phyloP scores from a whole-genome alignment of 23 red algal species.

The Gracilaria gracilis region DNA sequence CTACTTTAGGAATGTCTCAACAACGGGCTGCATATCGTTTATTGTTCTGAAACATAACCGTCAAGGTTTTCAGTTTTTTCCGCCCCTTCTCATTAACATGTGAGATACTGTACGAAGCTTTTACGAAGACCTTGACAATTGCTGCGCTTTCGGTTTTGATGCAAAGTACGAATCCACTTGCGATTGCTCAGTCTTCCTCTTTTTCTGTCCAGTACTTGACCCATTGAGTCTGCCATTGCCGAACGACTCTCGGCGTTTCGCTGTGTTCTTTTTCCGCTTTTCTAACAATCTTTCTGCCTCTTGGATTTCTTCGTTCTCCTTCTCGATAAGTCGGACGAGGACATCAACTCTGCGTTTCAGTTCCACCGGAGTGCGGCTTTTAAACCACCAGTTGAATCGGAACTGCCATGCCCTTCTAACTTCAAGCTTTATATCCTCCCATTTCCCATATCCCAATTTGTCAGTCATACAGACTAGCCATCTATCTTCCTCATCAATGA shows the following conservation, averaged over 20 bases:
- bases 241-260: constrained; percentile 50
- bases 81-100: neutral
- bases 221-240: constrained; percentile 24
- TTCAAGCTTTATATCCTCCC: constrained; percentile 96
- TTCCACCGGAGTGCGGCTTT: constrained; percentile 91
- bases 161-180: constrained; percentile 72
- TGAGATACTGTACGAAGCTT: too few relatives aligned
- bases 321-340: constrained; percentile 91
- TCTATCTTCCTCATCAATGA: constrained; percentile 96
- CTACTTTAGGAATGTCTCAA: neutral
- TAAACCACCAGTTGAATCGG: constrained; percentile 98
- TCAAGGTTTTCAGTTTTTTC: neutral
- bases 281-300: constrained; percentile 57
- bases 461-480: constrained; percentile 95
- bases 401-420: constrained; percentile 90
- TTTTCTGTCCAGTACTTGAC: constrained; percentile 34
- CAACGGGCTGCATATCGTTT: neutral
- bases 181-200: constrained; percentile 75
- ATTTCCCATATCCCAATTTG: constrained; percentile 93
- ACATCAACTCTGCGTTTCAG: constrained; percentile 93
- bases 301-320: constrained; percentile 74
- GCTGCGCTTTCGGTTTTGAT: constrained; percentile 37
- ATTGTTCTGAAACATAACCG: neutral
- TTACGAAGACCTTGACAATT: neutral
- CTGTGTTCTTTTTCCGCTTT: constrained; percentile 68